phyloP scores from a whole-genome alignment of 352 stramenopile species.

The Pythium dissimile region DNA sequence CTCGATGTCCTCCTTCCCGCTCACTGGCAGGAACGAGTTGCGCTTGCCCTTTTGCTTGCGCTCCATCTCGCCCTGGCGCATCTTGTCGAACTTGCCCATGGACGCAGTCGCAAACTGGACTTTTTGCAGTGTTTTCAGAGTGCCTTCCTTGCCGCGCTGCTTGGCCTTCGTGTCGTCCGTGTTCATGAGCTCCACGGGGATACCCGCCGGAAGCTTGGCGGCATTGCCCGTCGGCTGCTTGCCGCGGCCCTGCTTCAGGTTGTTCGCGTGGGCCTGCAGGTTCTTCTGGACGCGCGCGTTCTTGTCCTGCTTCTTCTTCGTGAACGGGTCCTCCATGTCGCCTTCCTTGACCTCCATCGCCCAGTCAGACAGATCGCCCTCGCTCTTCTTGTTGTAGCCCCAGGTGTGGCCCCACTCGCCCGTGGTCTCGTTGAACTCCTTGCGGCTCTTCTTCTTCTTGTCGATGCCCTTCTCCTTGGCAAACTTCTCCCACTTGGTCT shows the following conservation, averaged over 20 bases:
- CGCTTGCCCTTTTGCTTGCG: conserved; percentile 84
- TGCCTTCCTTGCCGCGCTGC: conserved; percentile 88
- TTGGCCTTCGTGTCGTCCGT: conserved; percentile 68
- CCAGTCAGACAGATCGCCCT: conserved; percentile 91
- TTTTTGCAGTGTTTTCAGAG: conserved; percentile 83
- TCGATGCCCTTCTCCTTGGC: conserved; percentile 97
- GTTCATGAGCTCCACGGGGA: conserved; percentile 89
- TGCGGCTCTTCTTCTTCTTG: conserved; percentile 96
- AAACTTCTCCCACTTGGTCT: conserved; percentile 99
- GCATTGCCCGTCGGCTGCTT: conserved; percentile 46
- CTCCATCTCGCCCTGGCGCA: conserved; percentile 89
- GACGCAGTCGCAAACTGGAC: conserved; percentile 92
- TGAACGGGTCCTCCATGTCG: conserved; percentile 94
- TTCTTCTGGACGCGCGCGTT: conserved; percentile 92
- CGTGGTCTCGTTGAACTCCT: conserved; percentile 95
- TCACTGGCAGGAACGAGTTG: conserved; percentile 77
- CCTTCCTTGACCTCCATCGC: conserved; percentile 93
- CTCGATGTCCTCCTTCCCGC: conserved; percentile 65
- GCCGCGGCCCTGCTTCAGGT: conserved; percentile 65
- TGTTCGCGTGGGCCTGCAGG: conserved; percentile 73
- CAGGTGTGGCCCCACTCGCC: conserved; percentile 92
- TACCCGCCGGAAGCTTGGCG: conserved; percentile 62
- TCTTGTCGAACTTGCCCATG: conserved; percentile 94
- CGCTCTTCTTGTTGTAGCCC: conserved; percentile 87
- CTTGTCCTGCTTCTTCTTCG: conserved; percentile 92